Evolutionary conservation across 2,329 filamentous ascomycete species (phyloP).

Genomic region (Colletotrichum sojae): DNA sequence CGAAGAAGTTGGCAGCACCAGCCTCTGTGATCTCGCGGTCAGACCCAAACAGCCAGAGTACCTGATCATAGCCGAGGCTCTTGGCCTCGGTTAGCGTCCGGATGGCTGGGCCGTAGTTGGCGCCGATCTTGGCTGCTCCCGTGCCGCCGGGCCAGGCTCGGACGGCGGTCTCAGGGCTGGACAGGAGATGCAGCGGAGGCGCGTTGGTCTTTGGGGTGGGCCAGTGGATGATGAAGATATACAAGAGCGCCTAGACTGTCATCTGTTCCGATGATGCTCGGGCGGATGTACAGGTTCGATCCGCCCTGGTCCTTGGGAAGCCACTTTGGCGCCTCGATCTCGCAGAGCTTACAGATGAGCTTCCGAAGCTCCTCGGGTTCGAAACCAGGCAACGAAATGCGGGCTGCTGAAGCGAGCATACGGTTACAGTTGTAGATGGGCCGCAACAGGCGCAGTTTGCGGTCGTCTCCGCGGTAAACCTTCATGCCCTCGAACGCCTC

Average conservation of each 20-base stretch:
- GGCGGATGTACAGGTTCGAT: not conserved
- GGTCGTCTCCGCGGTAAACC: slow-evolving; percentile 78
- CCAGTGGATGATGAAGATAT: slow-evolving; percentile 11
- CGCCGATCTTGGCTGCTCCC: slow-evolving; percentile 34
- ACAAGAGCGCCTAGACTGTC: slow-evolving; percentile 5
- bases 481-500: slow-evolving; percentile 83
- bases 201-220: not conserved
- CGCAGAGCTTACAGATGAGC: slow-evolving; percentile 7
- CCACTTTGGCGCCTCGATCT: not conserved
- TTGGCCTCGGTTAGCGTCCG: slow-evolving; percentile 28
- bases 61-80: slow-evolving; percentile 33
- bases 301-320: not conserved
- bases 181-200: not conserved
- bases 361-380: slow-evolving; percentile 70
- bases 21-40: slow-evolving; percentile 32
- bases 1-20: slow-evolving; percentile 24
- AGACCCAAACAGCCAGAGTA: slow-evolving; percentile 36
- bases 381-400: slow-evolving; percentile 77
- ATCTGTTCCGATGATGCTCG: not conserved
- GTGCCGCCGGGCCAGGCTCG: slow-evolving; percentile 34
- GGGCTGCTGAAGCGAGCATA: slow-evolving; percentile 61
- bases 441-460: slow-evolving; percentile 76
- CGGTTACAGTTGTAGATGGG: slow-evolving; percentile 73
- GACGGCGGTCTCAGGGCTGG: not conserved
- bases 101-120: slow-evolving; percentile 42